Evolutionary conservation across 805 yeast genomes (phyloP).

Genomic region (Cyberlindnera subsufficiens): DNA sequence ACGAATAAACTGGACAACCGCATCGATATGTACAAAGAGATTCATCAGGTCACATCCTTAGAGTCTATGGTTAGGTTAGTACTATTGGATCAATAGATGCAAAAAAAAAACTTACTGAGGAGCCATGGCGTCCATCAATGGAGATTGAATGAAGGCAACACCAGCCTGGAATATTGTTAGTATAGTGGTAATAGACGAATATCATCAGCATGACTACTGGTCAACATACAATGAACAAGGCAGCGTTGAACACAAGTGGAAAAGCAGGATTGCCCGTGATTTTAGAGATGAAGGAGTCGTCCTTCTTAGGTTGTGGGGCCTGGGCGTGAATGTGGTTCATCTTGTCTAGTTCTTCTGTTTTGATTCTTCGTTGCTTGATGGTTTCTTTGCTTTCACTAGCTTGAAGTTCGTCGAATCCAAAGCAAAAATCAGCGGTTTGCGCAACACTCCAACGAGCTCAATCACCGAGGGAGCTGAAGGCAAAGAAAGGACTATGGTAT

Average conservation of each 20-base stretch:
- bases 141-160: slow-evolving; percentile 70
- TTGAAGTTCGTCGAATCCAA: no score
- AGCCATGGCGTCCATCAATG: slow-evolving; percentile 75
- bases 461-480: no score
- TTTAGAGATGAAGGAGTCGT: slow-evolving; percentile 34
- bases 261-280: slow-evolving; percentile 60
- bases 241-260: slow-evolving; percentile 58
- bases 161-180: slow-evolving; percentile 41
- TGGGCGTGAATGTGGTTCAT: slow-evolving; percentile 18
- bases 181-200: background rate
- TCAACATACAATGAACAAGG: slow-evolving; percentile 44
- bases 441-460: no score
- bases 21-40: slow-evolving; percentile 1
- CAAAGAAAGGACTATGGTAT: no score
- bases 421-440: no score
- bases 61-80: slow-evolving; percentile 1
- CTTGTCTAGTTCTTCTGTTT: background rate
- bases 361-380: no score
- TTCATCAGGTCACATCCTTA: background rate
- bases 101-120: slow-evolving; percentile 42
- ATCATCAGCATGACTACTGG: slow-evolving; percentile 1
- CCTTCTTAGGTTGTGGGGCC: slow-evolving; percentile 21
- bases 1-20: no score
- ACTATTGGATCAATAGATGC: background rate
- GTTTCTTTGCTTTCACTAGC: no score